phyloP scores from a whole-genome alignment of 1,139 yeast species.

The Kurtzmaniella quercitrusa region DNA sequence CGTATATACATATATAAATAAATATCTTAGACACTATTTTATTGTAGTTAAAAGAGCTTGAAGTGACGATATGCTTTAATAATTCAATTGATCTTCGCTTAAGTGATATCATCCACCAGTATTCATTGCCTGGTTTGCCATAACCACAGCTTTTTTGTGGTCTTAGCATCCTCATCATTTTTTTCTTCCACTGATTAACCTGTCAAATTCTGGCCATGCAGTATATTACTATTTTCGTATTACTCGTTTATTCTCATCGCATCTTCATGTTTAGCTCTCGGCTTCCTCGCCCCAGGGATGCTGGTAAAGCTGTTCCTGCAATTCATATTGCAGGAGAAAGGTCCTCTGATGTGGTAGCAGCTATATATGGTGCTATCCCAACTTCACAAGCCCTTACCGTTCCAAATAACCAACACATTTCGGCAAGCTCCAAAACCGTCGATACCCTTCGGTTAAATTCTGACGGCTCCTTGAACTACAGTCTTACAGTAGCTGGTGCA shows the following conservation, averaged over 20 bases:
- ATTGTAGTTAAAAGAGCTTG: too few species aligned
- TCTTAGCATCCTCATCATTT: not conserved
- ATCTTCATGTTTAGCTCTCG: slow-evolving; percentile 6
- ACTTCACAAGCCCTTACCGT: slow-evolving; percentile 1
- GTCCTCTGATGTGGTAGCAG: too few species aligned
- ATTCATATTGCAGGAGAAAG: not conserved
- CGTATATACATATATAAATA: too few species aligned
- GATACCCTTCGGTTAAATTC: slow-evolving; percentile 21
- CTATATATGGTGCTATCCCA: not conserved
- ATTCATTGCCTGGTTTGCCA: too few species aligned
- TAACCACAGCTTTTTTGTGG: too few species aligned
- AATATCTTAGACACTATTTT: too few species aligned
- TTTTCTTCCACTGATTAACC: not conserved
- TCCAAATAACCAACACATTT: not conserved
- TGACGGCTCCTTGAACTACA: slow-evolving; percentile 29
- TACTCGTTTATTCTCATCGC: not conserved
- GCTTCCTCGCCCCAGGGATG: slow-evolving; percentile 7
- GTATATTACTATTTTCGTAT: not conserved
- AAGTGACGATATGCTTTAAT: too few species aligned
- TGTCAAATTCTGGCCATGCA: not conserved
- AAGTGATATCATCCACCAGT: too few species aligned
- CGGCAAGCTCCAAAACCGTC: slow-evolving; percentile 8
- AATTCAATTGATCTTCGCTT: too few species aligned
- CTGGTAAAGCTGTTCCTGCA: slow-evolving; percentile 1
- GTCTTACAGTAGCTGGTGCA: slow-evolving; percentile 21